These are phyloP conservation scores for Dothistroma septosporum DNA, from an alignment of 2,329 filamentous ascomycete genomes.

Conservation along the genomic window DNA sequence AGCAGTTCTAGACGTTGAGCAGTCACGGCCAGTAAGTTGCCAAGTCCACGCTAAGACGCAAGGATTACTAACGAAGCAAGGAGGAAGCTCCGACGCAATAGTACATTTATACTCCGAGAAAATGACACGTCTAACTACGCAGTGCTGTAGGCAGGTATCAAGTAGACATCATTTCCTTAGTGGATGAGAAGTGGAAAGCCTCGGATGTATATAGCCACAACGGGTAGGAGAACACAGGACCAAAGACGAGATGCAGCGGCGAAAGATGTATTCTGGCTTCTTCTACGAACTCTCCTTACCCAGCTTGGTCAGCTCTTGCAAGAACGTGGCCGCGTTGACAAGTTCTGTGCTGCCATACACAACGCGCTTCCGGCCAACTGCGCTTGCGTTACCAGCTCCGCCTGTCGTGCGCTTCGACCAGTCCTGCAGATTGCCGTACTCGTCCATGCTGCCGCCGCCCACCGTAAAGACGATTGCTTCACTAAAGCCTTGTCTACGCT, in stretches of 20 bases:
- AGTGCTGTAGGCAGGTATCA: no score
- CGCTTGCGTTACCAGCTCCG: slow-evolving; percentile 46
- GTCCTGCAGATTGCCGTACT: slow-evolving; percentile 95
- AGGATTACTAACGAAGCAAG: not conserved
- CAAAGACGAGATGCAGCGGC: not conserved
- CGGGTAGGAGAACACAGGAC: not conserved
- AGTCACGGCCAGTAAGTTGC: not conserved
- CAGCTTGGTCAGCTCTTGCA: slow-evolving; percentile 55
- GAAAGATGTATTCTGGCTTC: not conserved
- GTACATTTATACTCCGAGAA: no score
- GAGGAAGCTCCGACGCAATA: not conserved
- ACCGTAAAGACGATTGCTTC: slow-evolving; percentile 41
- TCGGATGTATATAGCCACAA: not conserved
- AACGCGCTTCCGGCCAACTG: slow-evolving; percentile 67
- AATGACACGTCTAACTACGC: no score
- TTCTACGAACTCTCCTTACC: slow-evolving; percentile 51
- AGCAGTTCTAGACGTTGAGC: not conserved
- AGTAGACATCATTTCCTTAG: no score
- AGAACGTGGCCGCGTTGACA: slow-evolving; percentile 60
- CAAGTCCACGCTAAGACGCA: slow-evolving; percentile 1
- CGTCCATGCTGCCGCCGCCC: slow-evolving; percentile 96
- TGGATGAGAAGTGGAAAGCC: no score
- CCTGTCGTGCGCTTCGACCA: slow-evolving; percentile 76
- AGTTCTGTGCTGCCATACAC: slow-evolving; percentile 90
- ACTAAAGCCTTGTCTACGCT: slow-evolving; percentile 36